Evolutionary conservation across 805 yeast species (phyloP).

Genomic region (Ogataea pignaliae): DNA sequence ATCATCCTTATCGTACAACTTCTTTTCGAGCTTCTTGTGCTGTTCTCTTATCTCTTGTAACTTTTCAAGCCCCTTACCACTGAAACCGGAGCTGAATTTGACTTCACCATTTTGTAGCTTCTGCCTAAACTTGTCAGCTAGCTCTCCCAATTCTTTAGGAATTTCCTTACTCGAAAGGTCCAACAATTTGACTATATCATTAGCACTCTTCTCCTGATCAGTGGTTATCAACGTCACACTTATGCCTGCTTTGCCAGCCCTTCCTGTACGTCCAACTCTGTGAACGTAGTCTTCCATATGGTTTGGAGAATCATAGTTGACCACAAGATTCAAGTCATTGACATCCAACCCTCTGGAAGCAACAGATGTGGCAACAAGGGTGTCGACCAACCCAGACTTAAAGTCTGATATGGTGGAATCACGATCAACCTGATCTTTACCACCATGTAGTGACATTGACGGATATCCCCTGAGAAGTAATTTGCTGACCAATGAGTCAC

Average conservation of each 20-base stretch:
- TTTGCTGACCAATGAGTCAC: slow-evolving; percentile 63
- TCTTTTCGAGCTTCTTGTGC: slow-evolving; percentile 45
- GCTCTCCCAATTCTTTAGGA: slow-evolving; percentile 43
- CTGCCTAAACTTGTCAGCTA: slow-evolving; percentile 52
- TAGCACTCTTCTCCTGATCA: slow-evolving; percentile 58
- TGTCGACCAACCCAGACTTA: slow-evolving; percentile 51
- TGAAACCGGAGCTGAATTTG: slow-evolving; percentile 72
- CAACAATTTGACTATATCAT: slow-evolving; percentile 68
- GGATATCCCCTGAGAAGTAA: slow-evolving; percentile 50
- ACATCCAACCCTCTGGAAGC: slow-evolving; percentile 96
- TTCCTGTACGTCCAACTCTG: slow-evolving; percentile 92
- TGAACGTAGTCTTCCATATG: slow-evolving; percentile 96
- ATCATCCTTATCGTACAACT: slow-evolving; percentile 37
- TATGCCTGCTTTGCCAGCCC: slow-evolving; percentile 78
- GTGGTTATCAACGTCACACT: slow-evolving; percentile 66
- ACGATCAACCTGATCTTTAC: slow-evolving; percentile 82
- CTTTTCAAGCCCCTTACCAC: slow-evolving; percentile 86
- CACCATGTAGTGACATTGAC: slow-evolving; percentile 82
- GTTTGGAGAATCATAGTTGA: slow-evolving; percentile 77
- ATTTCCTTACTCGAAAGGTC: slow-evolving; percentile 50
- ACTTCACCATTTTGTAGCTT: slow-evolving; percentile 65
- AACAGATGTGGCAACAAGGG: slow-evolving; percentile 86
- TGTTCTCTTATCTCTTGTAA: slow-evolving; percentile 59
- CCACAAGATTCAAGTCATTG: slow-evolving; percentile 73
- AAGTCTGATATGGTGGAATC: slow-evolving; percentile 70